Evolutionary conservation across 2,329 filamentous ascomycete species (phyloP), one percentile per base, ranked within the genome.

Genomic region (Sordariomycetes sp.): DNA sequence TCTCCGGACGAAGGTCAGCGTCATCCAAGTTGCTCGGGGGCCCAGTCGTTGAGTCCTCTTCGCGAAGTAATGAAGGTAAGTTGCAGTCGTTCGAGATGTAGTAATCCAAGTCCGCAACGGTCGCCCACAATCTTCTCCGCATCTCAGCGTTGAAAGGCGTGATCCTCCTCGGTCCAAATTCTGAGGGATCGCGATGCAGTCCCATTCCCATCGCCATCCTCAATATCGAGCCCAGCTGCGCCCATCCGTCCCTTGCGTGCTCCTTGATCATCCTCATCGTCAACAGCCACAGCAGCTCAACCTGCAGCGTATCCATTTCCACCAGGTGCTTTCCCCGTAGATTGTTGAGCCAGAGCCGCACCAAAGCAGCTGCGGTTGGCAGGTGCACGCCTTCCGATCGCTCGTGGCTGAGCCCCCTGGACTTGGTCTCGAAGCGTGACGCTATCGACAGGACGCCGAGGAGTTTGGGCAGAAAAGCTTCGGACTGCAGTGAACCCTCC

Each of bases 181-280:
- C 71, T 11, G 65, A 65, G 3, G 71, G 69, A 34, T 75, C 71
- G 4, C 70, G 62, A 42, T 75, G 71, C 30, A 75, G 54, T 4
- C 70, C 71, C 69, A 75, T 74, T 3, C 65, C 68, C 70, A 75
- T 75, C 20, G 69, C 71, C 57, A 71, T 68, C 12, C 71, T 65
- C 5, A 73, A 62, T 27, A 75, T 64, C 34, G 64, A 61, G 5
- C 71, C 71, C n/a, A 75, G 52, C 36, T 72, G 66, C 11, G 64
- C 62, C 71, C 71, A 75, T 0, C 64, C 58, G 33, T 70, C 65
- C 34, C 72, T 65, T 21, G 66, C 58, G 7, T 63, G 61, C 16
- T 59, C 59, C 5, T 69, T 67, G 48, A 71, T 68, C 58, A 72
- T 66, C 35, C 68, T 56, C 41, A 64, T 61, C 3, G 70, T 68